Evolutionary conservation across 331 rosid species (phyloP).

Genomic region (Cucumis variabilis): DNA sequence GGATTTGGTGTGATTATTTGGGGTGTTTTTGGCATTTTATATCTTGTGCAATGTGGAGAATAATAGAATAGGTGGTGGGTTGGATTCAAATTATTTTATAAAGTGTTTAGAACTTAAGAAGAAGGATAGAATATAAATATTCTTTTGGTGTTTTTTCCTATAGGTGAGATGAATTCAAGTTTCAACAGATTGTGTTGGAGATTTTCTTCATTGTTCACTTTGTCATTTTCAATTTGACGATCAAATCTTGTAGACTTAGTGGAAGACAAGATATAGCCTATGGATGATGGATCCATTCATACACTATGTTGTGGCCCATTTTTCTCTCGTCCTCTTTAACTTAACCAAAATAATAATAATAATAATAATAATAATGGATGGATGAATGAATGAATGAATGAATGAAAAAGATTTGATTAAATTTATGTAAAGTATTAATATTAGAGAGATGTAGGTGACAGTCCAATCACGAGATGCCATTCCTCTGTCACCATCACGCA

Average conservation of each 20-base stretch:
- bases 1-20: too few species aligned
- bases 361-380: too few species aligned
- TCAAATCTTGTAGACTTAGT: background rate
- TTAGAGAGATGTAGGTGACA: background rate
- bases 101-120: background rate
- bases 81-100: background rate
- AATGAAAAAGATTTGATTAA: too few species aligned
- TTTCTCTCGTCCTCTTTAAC: background rate
- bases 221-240: background rate
- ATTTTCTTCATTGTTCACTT: background rate
- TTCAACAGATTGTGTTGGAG: background rate
- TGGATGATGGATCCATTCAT: background rate
- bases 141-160: background rate
- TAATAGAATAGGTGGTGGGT: background rate
- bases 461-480: conserved; percentile 16
- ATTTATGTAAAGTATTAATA: too few species aligned
- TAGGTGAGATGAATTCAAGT: background rate
- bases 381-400: too few species aligned
- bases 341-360: too few species aligned
- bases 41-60: background rate
- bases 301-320: background rate
- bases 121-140: background rate
- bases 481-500: background rate
- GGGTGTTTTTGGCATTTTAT: too few species aligned
- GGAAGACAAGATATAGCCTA: too few species aligned